Conservation (phyloP, 2,329 filamentous ascomycete species). For the Fusarium bulbicola region DNA sequence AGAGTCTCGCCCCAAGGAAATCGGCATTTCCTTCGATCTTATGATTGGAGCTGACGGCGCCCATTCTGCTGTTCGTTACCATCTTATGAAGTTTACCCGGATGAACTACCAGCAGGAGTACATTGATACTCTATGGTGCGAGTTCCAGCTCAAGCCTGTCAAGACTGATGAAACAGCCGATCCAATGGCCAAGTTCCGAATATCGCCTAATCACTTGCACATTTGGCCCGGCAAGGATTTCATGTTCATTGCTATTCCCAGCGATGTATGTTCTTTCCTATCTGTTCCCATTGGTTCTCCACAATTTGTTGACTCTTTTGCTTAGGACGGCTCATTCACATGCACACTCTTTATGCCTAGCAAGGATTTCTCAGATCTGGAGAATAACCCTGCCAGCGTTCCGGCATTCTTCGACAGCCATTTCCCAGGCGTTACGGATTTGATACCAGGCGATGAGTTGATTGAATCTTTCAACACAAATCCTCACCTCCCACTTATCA, state of each 20-base stretch:
- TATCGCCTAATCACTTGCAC: slow-evolving; percentile 92
- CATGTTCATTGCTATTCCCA: slow-evolving; percentile 98
- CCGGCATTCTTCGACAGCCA: slow-evolving; percentile 80
- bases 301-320: slow-evolving; percentile 8
- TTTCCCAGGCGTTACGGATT: slow-evolving; percentile 84
- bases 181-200: slow-evolving; percentile 67
- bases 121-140: slow-evolving; percentile 97
- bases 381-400: slow-evolving; percentile 67
- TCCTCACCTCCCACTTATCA: slow-evolving; percentile 91
- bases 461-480: slow-evolving; percentile 80
- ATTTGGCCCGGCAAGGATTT: slow-evolving; percentile 95
- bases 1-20: slow-evolving; percentile 68
- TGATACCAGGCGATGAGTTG: slow-evolving; percentile 75
- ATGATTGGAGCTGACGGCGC: slow-evolving; percentile 96
- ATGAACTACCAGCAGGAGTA: slow-evolving; percentile 95
- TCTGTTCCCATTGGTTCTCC: neutral
- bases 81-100: slow-evolving; percentile 93
- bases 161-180: slow-evolving; percentile 41
- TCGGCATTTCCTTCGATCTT: slow-evolving; percentile 88
- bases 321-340: slow-evolving; percentile 88
- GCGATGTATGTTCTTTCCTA: slow-evolving; percentile 56
- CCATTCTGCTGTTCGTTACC: slow-evolving; percentile 88
- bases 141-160: slow-evolving; percentile 80
- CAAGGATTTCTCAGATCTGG: slow-evolving; percentile 72
- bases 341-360: slow-evolving; percentile 91